A percentile compares a stretch with the other conserved stretches of the same genome.
These are phyloP conservation scores for Plasmodium gonderi DNA, from an alignment of 169 alveolate genomes.

Conservation along the genomic window DNA sequence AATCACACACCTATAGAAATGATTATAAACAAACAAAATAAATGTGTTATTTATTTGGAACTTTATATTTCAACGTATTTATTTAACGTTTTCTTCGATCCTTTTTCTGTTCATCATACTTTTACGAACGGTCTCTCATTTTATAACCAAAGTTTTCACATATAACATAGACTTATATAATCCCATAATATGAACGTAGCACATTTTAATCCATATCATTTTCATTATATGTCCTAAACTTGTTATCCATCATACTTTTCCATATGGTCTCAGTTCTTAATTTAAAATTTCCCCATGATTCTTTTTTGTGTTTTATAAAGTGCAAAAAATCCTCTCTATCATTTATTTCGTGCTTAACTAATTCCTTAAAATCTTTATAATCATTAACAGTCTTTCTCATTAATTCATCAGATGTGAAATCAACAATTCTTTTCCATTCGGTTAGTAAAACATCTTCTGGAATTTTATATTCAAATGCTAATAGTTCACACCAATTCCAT, in stretches of 20 bases:
- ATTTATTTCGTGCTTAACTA: background rate
- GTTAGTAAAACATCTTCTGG: slow-evolving; percentile 5
- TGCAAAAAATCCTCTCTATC: background rate
- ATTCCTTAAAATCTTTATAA: slow-evolving; percentile 10
- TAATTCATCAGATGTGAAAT: slow-evolving; percentile 15
- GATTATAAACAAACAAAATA: background rate
- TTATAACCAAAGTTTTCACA: background rate
- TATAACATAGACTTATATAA: background rate
- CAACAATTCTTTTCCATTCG: slow-evolving; percentile 23
- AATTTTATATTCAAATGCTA: slow-evolving; percentile 27
- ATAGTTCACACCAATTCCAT: slow-evolving; percentile 34
- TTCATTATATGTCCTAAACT: background rate
- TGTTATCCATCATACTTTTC: background rate
- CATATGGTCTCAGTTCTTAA: background rate
- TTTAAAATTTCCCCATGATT: slow-evolving; percentile 3
- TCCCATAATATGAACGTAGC: background rate
- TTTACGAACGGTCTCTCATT: background rate
- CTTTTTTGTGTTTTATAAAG: slow-evolving; percentile 9
- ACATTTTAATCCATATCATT: background rate
- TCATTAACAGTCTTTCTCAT: slow-evolving; percentile 1
- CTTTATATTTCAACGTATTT: background rate
- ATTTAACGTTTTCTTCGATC: background rate
- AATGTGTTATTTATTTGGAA: background rate
- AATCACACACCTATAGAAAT: background rate
- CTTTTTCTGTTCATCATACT: background rate